Conservation (phyloP, 208 protist species). For the Leishmania tarentolae region DNA sequence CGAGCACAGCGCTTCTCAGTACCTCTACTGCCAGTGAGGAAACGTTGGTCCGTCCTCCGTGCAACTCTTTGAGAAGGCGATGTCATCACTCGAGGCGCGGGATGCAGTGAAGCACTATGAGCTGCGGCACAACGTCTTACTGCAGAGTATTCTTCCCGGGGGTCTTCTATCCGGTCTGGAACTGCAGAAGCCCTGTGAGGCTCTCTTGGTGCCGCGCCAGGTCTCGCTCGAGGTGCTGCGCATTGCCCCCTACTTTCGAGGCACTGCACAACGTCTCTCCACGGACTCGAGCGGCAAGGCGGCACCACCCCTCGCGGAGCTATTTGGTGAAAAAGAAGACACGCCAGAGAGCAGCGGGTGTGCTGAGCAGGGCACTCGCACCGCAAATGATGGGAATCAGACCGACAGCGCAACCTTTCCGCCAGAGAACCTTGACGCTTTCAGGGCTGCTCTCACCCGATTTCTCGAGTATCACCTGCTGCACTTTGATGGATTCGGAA, state of each 20-base stretch:
- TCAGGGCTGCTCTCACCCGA: constrained; percentile 25
- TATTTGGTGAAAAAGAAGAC: constrained; percentile 12
- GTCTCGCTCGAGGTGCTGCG: constrained; percentile 34
- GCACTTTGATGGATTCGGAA: constrained; percentile 52
- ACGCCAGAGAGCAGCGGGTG: neutral
- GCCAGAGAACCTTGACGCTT: constrained; percentile 14
- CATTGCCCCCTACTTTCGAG: constrained; percentile 32
- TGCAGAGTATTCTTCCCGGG: constrained; percentile 49
- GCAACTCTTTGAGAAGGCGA: neutral
- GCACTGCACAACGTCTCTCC: constrained; percentile 5
- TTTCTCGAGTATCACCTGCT: constrained; percentile 76
- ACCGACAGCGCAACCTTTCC: constrained; percentile 12
- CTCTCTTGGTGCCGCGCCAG: constrained; percentile 59
- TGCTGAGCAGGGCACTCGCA: too few species aligned
- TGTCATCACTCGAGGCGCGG: constrained; percentile 28
- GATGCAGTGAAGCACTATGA: constrained; percentile 40
- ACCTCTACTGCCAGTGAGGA: neutral
- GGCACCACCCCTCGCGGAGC: neutral
- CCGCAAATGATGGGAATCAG: neutral
- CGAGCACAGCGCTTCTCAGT: neutral
- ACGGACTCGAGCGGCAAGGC: neutral
- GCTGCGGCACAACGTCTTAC: constrained; percentile 43
- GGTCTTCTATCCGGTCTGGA: constrained; percentile 40
- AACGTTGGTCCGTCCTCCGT: neutral
- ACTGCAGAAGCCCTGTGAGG: constrained; percentile 40